Conservation (phyloP, 202 grass and related monocot genomes). For the Panicum hallii region DNA sequence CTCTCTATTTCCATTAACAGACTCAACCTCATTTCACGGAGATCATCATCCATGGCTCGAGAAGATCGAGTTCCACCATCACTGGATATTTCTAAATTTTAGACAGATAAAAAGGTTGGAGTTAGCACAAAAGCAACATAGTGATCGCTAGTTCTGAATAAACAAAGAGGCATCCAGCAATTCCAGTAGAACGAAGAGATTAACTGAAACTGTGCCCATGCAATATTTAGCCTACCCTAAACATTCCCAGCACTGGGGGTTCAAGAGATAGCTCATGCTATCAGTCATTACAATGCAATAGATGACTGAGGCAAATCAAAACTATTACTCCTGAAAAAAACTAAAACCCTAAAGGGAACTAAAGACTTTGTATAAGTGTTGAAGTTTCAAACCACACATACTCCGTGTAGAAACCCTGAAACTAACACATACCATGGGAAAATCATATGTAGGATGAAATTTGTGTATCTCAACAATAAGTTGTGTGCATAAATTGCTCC, state of each 20-base stretch:
- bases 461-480: not conserved
- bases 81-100: conserved; percentile 80
- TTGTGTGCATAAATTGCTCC: not conserved
- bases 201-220: conserved; percentile 10
- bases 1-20: conserved; percentile 84
- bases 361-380: not conserved
- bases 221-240: not conserved
- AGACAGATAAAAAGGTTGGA: conserved; percentile 29
- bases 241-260: not conserved
- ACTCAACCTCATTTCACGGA: conserved; percentile 79
- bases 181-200: not conserved
- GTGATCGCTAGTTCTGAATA: not conserved
- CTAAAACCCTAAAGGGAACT: not conserved
- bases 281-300: not conserved
- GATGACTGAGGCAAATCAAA: not conserved
- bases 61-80: conserved; percentile 66
- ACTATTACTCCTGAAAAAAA: not conserved
- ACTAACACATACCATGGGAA: not conserved
- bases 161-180: conserved; percentile 12
- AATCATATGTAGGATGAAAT: not conserved
- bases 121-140: conserved; percentile 33
- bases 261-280: not conserved
- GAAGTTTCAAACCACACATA: not conserved
- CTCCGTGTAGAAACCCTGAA: not conserved
- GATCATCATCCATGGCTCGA: conserved; percentile 65